Base-by-base conservation (phyloP, 257 asterid genomes). In the Lantana camara region DNA sequence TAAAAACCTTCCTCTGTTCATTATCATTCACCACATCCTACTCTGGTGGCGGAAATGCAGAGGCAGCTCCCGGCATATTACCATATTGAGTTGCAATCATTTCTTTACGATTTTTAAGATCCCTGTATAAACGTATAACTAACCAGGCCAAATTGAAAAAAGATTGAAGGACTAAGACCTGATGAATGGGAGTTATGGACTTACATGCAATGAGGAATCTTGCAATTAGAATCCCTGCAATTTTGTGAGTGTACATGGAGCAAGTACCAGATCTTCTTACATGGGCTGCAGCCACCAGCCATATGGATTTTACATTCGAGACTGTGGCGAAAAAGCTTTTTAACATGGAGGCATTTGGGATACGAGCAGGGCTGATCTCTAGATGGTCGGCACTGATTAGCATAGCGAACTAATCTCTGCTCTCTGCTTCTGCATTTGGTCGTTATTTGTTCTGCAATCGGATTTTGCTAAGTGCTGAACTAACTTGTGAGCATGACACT, bases 131-230 rank as follows among this genome's bases (percentile, higher is more conserved):
- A 10, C 24, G 19, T 16, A 59, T 30, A 7, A 49, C 30, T 47
- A 11, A 64, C 29, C 6, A 9, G 22, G 16, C 9, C 17, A 48
- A 53, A 40, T 45, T 19, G 29, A 53, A 54, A 61, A 41, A 65
- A 52, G 38, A 46, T 14, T 62, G 5, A 23, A 24, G 21, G n/a
- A 13, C 44, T n/a, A 38, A 55, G 70, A 21, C 29, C 17, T 9
- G 20, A 49, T 46, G 55, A 23, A 76, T 17, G 49, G 57, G 17
- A 54, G 50, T 47, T 19, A 15, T 15, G 5, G 57, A 71, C 78
- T 45, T 73, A 82, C 89, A 9, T 62, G 88, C 95, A 86, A 5
- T 82, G 82, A 11, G 95, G 91, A 27, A 86, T 63, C 13, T 3
- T 27, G 72, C 95, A 86, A 42, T 57, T 52, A 15, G 68, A 34